A percentile compares a stretch with the other conserved stretches of the same genome.
phyloP scores from a whole-genome alignment of 2,329 filamentous ascomycete genomes.

The Venturia oleaginea region DNA sequence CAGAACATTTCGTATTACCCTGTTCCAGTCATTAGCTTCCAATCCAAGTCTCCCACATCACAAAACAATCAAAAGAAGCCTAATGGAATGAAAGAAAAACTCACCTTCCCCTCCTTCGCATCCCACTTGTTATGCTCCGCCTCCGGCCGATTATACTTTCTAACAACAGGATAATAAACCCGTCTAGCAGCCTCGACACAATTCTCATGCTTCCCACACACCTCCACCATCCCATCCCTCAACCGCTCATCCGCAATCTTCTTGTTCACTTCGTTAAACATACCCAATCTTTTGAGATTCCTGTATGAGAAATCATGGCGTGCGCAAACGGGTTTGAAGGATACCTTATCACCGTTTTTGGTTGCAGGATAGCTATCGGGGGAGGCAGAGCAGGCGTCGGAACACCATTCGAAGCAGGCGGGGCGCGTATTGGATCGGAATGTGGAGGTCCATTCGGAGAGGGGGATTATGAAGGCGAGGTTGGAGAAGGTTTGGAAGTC shows the following conservation, averaged over 20 bases:
- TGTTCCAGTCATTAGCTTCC: not conserved
- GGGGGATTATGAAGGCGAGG: constrained; percentile 8
- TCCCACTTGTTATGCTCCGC: constrained; percentile 5
- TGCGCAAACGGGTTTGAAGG: constrained; percentile 13
- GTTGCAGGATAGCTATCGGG: constrained; percentile 8
- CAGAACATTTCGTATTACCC: not conserved
- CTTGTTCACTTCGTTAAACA: constrained; percentile 8
- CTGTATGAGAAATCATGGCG: constrained; percentile 16
- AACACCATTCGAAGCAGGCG: constrained; percentile 13
- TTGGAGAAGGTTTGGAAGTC: constrained; percentile 2
- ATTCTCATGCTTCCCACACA: constrained; percentile 7
- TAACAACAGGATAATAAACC: constrained; percentile 3
- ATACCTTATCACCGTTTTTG: not conserved
- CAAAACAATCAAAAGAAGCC: not conserved
- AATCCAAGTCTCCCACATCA: not conserved
- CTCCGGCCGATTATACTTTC: constrained; percentile 4
- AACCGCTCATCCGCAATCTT: constrained; percentile 6
- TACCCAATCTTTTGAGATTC: constrained; percentile 8
- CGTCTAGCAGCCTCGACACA: not conserved
- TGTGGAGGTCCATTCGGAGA: not conserved
- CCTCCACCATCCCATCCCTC: constrained; percentile 12
- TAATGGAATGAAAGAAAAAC: not conserved
- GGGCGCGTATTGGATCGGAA: not conserved
- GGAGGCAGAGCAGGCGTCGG: not conserved
- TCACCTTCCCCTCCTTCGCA: constrained; percentile 1